Base-by-base conservation (phyloP, 2,329 filamentous ascomycete species). In the Epichloe scottii region DNA sequence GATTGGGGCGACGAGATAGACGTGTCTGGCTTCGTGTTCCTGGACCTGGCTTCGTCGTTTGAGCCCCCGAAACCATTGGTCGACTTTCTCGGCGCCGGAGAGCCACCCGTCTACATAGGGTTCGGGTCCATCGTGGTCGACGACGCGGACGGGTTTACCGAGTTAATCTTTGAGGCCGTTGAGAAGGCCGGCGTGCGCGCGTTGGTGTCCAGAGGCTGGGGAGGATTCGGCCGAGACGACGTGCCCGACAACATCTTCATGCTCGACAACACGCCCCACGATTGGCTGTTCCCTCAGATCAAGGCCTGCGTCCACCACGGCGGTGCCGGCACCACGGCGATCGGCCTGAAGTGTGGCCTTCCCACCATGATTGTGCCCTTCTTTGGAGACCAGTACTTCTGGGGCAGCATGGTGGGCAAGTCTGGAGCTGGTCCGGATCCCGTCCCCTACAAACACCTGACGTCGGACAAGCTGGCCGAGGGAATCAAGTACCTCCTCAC, bases 361-460 rank as follows among this genome's bases (percentile, higher is more conserved):
- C 85, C 85, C 0, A 87, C 82, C 5, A 84, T 88, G 78, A 77
- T 89, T 26, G 82, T 89, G 2, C 85, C 85, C 0, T 89, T 89
- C 66, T 89, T 89, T 56, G 85, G 85, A 3, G 85, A 89, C 60
- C 85, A 89, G 63, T 77, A 83, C 46, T 89, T 89, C 61, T 89
- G 86, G 85, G 85, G 85, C 2, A 71, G 73, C 17, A 86, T 86
- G 79, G 74, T 89, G 1, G 74, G 73, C 4, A 77, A 73, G 35
- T 74, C 80, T 1, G 76, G 77, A 26, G 84, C 83, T 0, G 85
- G 85, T 0, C 81, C 84, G 0, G 68, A 76, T 41, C 77, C 83
- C 1, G 74, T 87, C 8, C 84, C 84, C 0, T 85, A 87, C 66
- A 87, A 87, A 65, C 66, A 75, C 10, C 65, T 89, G 2, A 79